Percentiles rank a stretch among this genome's conserved stretches.
These are phyloP conservation scores for Wallacemonas sp. DNA, from an alignment of 208 protist species.

Conservation along the genomic window DNA sequence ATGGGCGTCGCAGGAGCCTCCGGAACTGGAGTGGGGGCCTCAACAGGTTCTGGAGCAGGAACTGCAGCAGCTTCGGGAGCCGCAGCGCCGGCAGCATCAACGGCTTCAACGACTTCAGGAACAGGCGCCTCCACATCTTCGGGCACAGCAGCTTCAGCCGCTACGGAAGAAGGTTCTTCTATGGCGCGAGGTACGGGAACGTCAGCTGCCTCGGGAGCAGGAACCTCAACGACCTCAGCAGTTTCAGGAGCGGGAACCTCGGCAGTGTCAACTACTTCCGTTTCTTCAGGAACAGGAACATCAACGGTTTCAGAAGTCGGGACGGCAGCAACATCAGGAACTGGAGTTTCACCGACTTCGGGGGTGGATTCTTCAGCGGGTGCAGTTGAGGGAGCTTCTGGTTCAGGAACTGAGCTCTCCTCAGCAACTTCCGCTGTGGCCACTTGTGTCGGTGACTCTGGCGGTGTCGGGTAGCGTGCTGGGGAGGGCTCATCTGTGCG, in stretches of 20 bases:
- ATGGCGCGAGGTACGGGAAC: not conserved
- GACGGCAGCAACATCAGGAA: constrained; percentile 11
- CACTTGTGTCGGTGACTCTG: too few species aligned
- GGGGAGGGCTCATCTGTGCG: constrained; percentile 3
- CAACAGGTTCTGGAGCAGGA: not conserved
- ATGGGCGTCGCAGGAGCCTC: not conserved
- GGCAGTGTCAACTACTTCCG: too few species aligned
- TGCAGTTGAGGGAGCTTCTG: constrained; percentile 4
- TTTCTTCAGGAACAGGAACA: constrained; percentile 23
- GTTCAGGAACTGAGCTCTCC: too few species aligned
- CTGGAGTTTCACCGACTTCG: constrained; percentile 2
- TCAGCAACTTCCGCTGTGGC: too few species aligned
- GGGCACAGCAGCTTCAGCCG: not conserved
- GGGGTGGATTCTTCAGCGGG: constrained; percentile 14
- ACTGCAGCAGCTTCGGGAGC: not conserved
- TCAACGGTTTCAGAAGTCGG: constrained; percentile 13
- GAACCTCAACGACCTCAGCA: not conserved
- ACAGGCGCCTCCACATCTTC: constrained; percentile 2
- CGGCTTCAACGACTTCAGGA: constrained; percentile 19
- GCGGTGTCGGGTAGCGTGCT: not conserved
- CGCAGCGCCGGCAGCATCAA: not conserved
- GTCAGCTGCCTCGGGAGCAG: constrained; percentile 9
- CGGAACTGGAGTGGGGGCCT: not conserved
- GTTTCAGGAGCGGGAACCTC: not conserved
- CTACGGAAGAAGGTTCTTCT: not conserved